Conservation (phyloP, 164 flowering plant species). For the Chloranthus sessilifolius region DNA sequence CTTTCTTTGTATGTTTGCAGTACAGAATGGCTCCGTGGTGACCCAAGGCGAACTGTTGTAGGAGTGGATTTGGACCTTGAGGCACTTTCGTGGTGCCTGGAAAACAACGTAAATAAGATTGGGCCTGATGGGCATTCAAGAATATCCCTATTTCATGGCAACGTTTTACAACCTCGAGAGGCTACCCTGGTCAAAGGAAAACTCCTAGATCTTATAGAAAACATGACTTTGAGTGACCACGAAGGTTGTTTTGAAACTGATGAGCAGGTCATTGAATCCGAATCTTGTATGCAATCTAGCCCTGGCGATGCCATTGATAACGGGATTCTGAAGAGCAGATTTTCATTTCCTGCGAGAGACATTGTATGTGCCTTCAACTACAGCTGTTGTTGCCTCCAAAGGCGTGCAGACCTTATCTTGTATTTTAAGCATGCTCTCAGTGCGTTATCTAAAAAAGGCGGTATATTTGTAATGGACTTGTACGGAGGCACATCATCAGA, state of each 20-base stretch:
- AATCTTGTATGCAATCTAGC: conserved; percentile 13
- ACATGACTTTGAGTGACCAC: conserved; percentile 25
- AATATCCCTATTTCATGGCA: conserved; percentile 82
- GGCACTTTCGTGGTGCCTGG: conserved; percentile 83
- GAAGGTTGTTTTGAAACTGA: conserved; percentile 16
- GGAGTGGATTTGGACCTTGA: conserved; percentile 90
- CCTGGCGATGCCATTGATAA: conserved; percentile 11
- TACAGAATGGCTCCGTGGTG: conserved; percentile 81
- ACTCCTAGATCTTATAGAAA: conserved; percentile 27
- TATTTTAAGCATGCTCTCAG: conserved; percentile 76
- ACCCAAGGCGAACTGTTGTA: conserved; percentile 79
- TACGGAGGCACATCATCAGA: conserved; percentile 96
- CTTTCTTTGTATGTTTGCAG: conserved; percentile 28
- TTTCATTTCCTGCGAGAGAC: conserved; percentile 58
- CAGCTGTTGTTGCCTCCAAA: conserved; percentile 93
- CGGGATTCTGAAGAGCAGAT: conserved; percentile 22
- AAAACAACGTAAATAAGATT: conserved; percentile 61
- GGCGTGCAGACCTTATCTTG: conserved; percentile 55
- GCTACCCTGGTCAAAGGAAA: conserved; percentile 42
- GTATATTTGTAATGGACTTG: conserved; percentile 93
- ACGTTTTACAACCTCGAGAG: conserved; percentile 74
- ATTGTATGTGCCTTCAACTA: conserved; percentile 94
- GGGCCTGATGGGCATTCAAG: conserved; percentile 69
- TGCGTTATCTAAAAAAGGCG: conserved; percentile 67
- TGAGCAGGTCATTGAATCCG: background rate